Conservation (phyloP, 164 flowering plant genomes). For the Litsea cubeba region DNA sequence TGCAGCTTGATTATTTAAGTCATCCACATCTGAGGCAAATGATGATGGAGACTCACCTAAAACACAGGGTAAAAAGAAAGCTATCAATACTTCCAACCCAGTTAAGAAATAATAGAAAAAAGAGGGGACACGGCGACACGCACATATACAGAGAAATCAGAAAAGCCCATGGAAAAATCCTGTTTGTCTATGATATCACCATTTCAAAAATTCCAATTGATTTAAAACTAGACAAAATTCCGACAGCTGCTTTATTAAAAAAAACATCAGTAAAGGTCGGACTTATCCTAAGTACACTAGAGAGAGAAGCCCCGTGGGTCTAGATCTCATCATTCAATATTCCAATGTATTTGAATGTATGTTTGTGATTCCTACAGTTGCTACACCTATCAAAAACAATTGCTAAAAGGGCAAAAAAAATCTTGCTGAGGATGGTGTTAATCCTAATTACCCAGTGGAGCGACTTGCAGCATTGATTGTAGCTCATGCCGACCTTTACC, state of each 20-base stretch:
- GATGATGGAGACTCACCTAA: slow-evolving; percentile 93
- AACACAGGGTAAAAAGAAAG: not conserved
- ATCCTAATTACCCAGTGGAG: slow-evolving; percentile 57
- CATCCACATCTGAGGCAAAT: slow-evolving; percentile 88
- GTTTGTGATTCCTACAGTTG: not conserved
- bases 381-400: too few species aligned
- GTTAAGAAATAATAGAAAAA: not conserved
- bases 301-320: too few species aligned
- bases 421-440: not conserved
- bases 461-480: slow-evolving; percentile 52
- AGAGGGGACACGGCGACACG: not conserved
- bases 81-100: not conserved
- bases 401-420: not conserved
- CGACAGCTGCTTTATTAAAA: too few species aligned
- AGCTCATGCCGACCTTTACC: slow-evolving; percentile 52
- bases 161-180: not conserved
- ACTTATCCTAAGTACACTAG: too few species aligned
- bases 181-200: too few species aligned
- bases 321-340: not conserved
- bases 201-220: too few species aligned
- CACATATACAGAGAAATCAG: not conserved
- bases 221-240: too few species aligned
- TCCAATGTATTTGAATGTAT: not conserved
- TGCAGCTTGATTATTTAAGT: slow-evolving; percentile 41
- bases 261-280: too few species aligned